phyloP scores from a whole-genome alignment of 352 stramenopile genomes.

The Globisporangium orthogonon region DNA sequence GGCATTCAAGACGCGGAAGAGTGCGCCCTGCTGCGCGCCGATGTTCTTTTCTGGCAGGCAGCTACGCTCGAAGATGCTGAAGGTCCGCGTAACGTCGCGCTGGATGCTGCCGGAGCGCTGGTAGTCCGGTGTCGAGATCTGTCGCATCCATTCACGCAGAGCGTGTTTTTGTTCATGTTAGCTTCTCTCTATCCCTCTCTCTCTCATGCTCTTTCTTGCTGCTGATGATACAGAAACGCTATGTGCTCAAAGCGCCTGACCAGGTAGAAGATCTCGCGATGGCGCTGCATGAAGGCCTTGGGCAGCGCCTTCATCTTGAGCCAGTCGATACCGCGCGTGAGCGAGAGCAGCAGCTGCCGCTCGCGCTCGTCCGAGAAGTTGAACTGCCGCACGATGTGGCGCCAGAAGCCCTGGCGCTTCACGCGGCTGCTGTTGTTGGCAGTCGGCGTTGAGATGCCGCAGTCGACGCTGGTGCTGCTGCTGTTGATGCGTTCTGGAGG shows the following conservation, averaged over 20 bases:
- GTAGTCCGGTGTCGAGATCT: constrained; percentile 61
- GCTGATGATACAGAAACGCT: too few relatives aligned
- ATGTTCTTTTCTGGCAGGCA: constrained; percentile 29
- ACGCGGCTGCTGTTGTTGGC: not conserved
- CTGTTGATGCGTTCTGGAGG: not conserved
- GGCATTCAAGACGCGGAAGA: constrained; percentile 80
- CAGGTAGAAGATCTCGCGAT: constrained; percentile 77
- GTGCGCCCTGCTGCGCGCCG: constrained; percentile 41
- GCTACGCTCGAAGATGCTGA: constrained; percentile 78
- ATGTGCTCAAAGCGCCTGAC: constrained; percentile 8
- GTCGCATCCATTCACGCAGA: not conserved
- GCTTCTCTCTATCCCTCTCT: not conserved
- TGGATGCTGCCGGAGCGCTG: constrained; percentile 62
- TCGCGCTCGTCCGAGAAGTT: constrained; percentile 71
- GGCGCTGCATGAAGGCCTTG: constrained; percentile 46
- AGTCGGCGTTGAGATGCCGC: not conserved
- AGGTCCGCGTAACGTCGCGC: constrained; percentile 80
- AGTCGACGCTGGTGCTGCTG: not conserved
- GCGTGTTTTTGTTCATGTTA: not conserved
- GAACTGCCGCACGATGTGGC: constrained; percentile 73
- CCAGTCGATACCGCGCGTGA: constrained; percentile 66
- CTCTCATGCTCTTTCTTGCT: too few relatives aligned
- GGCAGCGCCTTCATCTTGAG: constrained; percentile 46
- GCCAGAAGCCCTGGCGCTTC: constrained; percentile 66
- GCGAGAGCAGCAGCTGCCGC: constrained; percentile 47